Evolutionary conservation across 768 basidiomycete genomes (phyloP).

Genomic region (Saitozyma podzolica): DNA sequence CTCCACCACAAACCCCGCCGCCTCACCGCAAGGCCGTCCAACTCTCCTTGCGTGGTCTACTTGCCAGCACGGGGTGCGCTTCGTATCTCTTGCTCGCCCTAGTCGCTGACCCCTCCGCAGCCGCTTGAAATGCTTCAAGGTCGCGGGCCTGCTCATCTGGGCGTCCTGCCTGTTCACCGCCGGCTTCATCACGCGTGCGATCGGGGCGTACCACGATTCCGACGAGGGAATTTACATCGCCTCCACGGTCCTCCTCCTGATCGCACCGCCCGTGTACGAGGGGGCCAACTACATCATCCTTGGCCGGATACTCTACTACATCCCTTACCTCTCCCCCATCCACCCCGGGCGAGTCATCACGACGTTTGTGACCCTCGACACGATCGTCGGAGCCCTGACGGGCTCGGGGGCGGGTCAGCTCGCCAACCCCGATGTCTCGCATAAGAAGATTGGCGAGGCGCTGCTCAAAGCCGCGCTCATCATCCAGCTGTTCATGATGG

Average conservation of each 20-base stretch:
- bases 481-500: background rate
- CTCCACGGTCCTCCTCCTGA: background rate
- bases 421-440: background rate
- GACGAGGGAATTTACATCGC: background rate
- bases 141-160: background rate
- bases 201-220: background rate
- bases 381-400: background rate
- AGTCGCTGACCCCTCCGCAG: background rate
- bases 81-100: too few relatives aligned
- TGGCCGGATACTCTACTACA: background rate
- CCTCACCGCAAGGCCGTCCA: too few relatives aligned
- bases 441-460: background rate
- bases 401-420: background rate
- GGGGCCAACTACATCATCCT: conserved; percentile 1
- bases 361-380: background rate
- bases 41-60: too few relatives aligned
- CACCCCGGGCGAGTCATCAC: background rate
- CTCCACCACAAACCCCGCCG: too few relatives aligned
- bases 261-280: conserved; percentile 1
- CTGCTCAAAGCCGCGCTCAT: background rate
- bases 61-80: too few relatives aligned
- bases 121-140: background rate
- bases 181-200: background rate
- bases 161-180: background rate
- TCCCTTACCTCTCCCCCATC: background rate